Base-by-base conservation (phyloP, 1,139 yeast species). In the Candida tropicalis region DNA sequence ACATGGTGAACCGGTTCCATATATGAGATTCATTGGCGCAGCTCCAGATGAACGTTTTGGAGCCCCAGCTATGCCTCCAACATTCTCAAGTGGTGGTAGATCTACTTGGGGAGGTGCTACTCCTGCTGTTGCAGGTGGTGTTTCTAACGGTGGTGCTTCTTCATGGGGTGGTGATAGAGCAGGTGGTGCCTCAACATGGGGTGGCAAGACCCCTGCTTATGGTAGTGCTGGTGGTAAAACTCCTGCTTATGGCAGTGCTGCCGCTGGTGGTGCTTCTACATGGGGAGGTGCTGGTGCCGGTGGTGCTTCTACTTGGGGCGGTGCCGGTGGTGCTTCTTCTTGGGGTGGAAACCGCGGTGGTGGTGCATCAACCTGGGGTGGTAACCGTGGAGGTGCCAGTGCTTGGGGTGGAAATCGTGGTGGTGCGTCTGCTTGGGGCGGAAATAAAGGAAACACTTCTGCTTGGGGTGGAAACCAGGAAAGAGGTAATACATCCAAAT, bases 1-100 rank as follows among this genome's bases (percentile, higher is more conserved):
- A 39, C 70, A 79, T 28, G 84, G 85, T 39, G 85, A 78, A 55
- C 75, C 86, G 36, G 75, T 91, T 40, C 86, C 97, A 12, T 91
- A 88, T 60, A 83, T 86, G 56, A 88, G 93, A 54, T 86, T 88
- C 55, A 80, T 84, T 49, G 84, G 83, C 36, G 83, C 81, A 1
- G 59, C 52, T 13, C 38, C 41, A 15, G 35, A 35, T 20, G 34
- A 36, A 23, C 44, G 46, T 16, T 44, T 48, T 49, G 40, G 37
- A 29, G 60, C 60, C 47, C 63, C 69, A 53, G 71, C 67, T 1
- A 77, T 79, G 2, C 71, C 79, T 2, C 73, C 71, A 58, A 60
- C 70, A 16, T 62, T 75, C 16, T 11, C 4, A 10, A 16, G 16
- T 36, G 75, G 74, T 10, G 72, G 66, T 4, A 62, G 66, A 43